Base-by-base conservation (phyloP, 306 rosid genomes). In the Trichosanthes cucumerina region DNA sequence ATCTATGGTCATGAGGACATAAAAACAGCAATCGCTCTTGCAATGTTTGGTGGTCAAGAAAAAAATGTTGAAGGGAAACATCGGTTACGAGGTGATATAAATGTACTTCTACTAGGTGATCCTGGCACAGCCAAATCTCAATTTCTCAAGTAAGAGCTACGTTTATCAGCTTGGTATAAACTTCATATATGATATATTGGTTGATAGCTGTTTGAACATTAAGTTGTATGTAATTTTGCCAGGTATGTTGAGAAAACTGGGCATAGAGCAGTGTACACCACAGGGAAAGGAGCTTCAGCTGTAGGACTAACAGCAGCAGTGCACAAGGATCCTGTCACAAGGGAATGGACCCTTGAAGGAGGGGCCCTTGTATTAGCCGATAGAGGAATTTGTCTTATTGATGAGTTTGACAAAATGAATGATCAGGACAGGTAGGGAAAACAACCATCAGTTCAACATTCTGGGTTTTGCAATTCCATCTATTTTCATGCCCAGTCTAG, bases 201-300 rank as follows among this genome's bases (percentile, higher is more conserved):
- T 49, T 21, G 49, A 49, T 39, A 73, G 44, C 43, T 73, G 60
- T 28, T 54, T 15, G 15, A 34, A 76, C 50, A n/a, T 54, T 18
- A 62, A 21, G 13, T 31, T 24, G 19, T 60, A 38, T 54, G 60
- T 38, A 19, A 38, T 52, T 3, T 72, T 78, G 52, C 50, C 44
- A 95, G 99, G 86, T 95, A 95, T 38, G 96, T 95, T 64, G 99
- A 95, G 79, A 95, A 95, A 91, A 92, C 97, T 82, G 99, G 97
- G 73, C 97, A 91, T 82, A 90, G 99, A 82, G 99, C 99, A 60
- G 99, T 95, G 76, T 95, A 95, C 86, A 95, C 99, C 50, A 92
- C 99, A 53, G 99, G 99, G 23, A 95, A 95, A 82, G 99, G 99
- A 78, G 99, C 99, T 86, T 92, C 99, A 56, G 99, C 99, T n/a